Evolutionary conservation across 2,329 filamentous ascomycete genomes (phyloP).

Genomic region (Bipolaris gigantea): DNA sequence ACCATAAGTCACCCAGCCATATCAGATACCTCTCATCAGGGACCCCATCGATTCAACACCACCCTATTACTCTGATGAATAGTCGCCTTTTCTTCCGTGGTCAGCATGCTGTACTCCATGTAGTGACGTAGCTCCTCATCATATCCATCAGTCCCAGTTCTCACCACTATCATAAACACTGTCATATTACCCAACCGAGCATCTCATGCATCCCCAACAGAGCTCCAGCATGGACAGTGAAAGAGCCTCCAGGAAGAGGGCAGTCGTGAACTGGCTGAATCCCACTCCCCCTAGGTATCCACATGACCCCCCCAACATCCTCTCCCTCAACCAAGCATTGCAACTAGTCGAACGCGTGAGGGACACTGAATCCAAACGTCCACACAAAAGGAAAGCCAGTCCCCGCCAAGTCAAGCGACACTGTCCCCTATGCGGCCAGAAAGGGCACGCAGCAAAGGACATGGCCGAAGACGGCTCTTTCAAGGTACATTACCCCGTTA

Average conservation of each 20-base stretch:
- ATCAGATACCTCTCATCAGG: not conserved
- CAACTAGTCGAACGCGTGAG: not conserved
- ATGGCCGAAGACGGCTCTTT: not conserved
- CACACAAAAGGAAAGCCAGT: not conserved
- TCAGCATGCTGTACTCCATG: not conserved
- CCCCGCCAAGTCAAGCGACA: too few species aligned
- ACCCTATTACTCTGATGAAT: not conserved
- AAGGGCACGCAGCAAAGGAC: not conserved
- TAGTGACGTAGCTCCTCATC: not conserved
- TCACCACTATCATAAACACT: not conserved
- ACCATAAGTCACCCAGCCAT: not conserved
- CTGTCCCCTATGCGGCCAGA: not conserved
- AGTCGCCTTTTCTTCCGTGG: not conserved
- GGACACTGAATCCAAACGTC: not conserved
- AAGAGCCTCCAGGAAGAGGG: not conserved
- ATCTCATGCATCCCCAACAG: not conserved
- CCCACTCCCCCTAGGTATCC: too few species aligned
- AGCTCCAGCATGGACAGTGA: slow-evolving; percentile 4
- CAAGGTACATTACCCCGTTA: not conserved
- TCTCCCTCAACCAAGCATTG: not conserved
- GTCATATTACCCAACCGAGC: not conserved
- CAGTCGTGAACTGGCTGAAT: not conserved
- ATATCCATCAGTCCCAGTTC: not conserved
- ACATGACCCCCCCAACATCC: not conserved
- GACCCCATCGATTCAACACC: not conserved